Conservation (phyloP, 2,329 filamentous ascomycete species). For the Nemania sp. region DNA sequence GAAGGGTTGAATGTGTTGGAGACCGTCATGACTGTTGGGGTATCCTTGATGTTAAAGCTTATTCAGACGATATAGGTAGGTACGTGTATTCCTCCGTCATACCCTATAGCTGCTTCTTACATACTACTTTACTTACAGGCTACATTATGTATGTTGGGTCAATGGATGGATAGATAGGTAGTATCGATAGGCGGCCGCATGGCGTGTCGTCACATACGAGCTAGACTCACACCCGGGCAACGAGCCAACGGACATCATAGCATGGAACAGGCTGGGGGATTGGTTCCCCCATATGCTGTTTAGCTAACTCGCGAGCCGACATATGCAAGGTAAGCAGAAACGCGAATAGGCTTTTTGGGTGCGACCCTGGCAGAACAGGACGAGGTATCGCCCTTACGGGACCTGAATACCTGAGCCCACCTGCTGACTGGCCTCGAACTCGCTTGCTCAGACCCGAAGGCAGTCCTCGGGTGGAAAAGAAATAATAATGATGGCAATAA, state of each 20-base stretch:
- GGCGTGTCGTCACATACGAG: not conserved
- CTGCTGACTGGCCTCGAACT: constrained; percentile 22
- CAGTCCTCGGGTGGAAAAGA: constrained; percentile 8
- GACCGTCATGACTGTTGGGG: constrained; percentile 10
- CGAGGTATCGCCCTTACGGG: constrained; percentile 12
- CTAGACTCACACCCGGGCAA: constrained; percentile 25
- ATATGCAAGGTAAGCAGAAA: constrained; percentile 33
- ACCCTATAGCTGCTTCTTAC: no score
- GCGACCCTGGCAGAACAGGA: constrained; percentile 21
- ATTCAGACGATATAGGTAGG: constrained; percentile 14
- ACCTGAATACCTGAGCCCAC: constrained; percentile 15
- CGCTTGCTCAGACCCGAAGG: constrained; percentile 14
- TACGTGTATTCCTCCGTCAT: constrained; percentile 6
- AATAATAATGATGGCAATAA: no score
- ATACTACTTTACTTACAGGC: no score
- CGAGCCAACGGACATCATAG: constrained; percentile 16
- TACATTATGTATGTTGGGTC: no score
- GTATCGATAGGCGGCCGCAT: constrained; percentile 11
- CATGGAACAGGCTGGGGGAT: constrained; percentile 16
- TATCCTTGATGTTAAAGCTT: no score
- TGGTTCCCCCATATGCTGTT: constrained; percentile 21
- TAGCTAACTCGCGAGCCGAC: constrained; percentile 25
- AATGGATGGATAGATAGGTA: no score
- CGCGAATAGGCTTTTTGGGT: constrained; percentile 18
- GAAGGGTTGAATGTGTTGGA: not conserved